These are phyloP conservation scores for Penicillium turbatum DNA, from an alignment of 495 filamentous ascomycete species.

Conservation along the genomic window DNA sequence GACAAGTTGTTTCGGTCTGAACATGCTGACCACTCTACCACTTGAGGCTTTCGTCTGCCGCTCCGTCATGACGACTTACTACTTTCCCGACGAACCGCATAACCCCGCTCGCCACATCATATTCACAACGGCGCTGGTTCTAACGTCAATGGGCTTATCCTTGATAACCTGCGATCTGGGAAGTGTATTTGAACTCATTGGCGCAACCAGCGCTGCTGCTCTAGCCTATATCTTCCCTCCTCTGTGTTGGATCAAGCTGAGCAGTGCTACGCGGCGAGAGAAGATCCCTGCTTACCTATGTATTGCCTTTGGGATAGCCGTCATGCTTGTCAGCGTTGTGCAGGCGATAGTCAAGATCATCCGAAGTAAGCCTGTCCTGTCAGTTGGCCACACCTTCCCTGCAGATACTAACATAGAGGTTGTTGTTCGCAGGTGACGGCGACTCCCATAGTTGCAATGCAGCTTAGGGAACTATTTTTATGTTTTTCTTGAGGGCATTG, in stretches of 20 bases:
- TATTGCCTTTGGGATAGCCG: conserved; percentile 70
- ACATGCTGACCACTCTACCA: conserved; percentile 96
- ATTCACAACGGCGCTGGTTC: conserved; percentile 74
- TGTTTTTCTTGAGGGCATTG: background rate
- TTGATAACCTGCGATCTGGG: conserved; percentile 90
- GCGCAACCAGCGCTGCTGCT: conserved; percentile 88
- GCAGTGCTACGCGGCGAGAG: conserved; percentile 60
- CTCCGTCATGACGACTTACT: conserved; percentile 94
- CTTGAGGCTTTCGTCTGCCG: conserved; percentile 96
- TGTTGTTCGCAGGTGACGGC: conserved; percentile 12
- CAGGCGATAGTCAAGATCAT: conserved; percentile 69
- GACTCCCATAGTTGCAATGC: conserved; percentile 13
- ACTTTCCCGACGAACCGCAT: conserved; percentile 74
- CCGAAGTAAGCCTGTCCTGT: conserved; percentile 30
- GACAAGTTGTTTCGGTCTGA: conserved; percentile 76
- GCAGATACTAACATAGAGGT: background rate
- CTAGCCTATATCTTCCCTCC: conserved; percentile 95
- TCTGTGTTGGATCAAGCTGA: conserved; percentile 90
- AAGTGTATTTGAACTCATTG: conserved; percentile 90
- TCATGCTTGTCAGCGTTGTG: conserved; percentile 79
- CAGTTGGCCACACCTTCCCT: background rate
- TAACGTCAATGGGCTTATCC: conserved; percentile 69
- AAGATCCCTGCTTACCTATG: conserved; percentile 66
- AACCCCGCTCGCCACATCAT: conserved; percentile 80
- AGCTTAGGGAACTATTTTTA: background rate